These are phyloP conservation scores for Pichia sp. DNA, from an alignment of 1,139 yeast species.

Conservation along the genomic window DNA sequence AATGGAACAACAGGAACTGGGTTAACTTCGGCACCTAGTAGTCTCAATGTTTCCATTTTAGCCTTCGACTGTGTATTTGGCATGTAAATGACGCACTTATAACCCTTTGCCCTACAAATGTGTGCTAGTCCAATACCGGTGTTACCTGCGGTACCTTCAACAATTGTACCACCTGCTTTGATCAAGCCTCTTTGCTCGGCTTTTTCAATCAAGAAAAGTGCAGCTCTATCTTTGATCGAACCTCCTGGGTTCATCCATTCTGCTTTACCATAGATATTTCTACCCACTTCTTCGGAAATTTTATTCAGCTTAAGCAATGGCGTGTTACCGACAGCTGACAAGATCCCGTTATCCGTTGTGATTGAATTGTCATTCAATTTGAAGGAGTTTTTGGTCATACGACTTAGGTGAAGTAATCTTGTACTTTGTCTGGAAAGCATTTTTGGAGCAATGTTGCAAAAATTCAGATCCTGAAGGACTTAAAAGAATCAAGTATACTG, in stretches of 20 bases:
- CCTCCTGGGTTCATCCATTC: constrained; percentile 96
- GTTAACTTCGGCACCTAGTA: constrained; percentile 76
- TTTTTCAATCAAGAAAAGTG: constrained; percentile 64
- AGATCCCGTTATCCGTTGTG: constrained; percentile 12
- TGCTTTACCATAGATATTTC: constrained; percentile 82
- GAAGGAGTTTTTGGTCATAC: constrained; percentile 2
- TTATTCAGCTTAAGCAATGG: constrained; percentile 65
- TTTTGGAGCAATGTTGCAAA: background rate
- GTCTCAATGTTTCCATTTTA: constrained; percentile 62
- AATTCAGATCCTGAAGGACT: too few relatives aligned
- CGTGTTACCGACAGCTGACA: constrained; percentile 61
- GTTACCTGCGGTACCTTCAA: constrained; percentile 71
- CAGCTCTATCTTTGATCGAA: constrained; percentile 88
- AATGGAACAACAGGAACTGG: constrained; percentile 90
- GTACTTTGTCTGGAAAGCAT: constrained; percentile 1
- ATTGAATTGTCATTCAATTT: constrained; percentile 1
- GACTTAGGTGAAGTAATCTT: constrained; percentile 4
- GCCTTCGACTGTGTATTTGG: constrained; percentile 80
- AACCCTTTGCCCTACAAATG: constrained; percentile 76
- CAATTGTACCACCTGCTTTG: constrained; percentile 51
- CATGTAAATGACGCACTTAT: constrained; percentile 80
- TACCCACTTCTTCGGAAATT: constrained; percentile 57
- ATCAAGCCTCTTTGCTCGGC: constrained; percentile 64
- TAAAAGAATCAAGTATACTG: too few relatives aligned
- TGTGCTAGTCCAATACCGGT: constrained; percentile 91